phyloP scores from a whole-genome alignment of 139 green algal species.

The Diplosphaera chodatii region DNA sequence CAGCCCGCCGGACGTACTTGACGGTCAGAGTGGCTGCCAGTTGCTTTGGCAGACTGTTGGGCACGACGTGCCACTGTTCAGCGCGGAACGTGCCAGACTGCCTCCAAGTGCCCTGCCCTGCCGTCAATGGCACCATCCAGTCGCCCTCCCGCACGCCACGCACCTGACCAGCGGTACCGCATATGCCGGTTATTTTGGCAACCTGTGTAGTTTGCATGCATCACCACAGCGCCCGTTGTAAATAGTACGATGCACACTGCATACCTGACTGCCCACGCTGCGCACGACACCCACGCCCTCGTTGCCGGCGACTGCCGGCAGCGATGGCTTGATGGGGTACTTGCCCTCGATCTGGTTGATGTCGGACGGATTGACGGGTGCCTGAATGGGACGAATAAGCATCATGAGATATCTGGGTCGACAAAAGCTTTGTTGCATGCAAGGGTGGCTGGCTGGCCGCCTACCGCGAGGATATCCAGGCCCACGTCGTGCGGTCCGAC shows the following conservation, averaged over 20 bases:
- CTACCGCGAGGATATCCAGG: conserved; percentile 15
- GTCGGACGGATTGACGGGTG: conserved; percentile 34
- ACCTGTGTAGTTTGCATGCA: too few relatives aligned
- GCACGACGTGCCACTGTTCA: conserved; percentile 41
- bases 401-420: too few relatives aligned
- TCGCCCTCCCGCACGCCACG: conserved; percentile 49
- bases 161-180: conserved; percentile 34
- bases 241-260: too few relatives aligned
- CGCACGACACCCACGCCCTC: conserved; percentile 25
- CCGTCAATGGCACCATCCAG: conserved; percentile 58
- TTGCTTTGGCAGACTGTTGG: conserved; percentile 34
- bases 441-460: too few relatives aligned
- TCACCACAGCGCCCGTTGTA: too few relatives aligned
- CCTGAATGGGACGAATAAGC: not conserved
- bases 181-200: not conserved
- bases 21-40: conserved; percentile 59
- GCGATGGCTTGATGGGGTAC: conserved; percentile 27
- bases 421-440: too few relatives aligned
- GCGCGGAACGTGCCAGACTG: conserved; percentile 25
- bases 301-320: conserved; percentile 32
- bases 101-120: conserved; percentile 73
- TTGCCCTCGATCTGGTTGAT: conserved; percentile 31
- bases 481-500: not conserved
- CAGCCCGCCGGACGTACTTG: too few relatives aligned
- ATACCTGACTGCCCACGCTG: conserved; percentile 3